Evolutionary conservation across 306 rosid species (phyloP).

Genomic region (Purshia tridentata): DNA sequence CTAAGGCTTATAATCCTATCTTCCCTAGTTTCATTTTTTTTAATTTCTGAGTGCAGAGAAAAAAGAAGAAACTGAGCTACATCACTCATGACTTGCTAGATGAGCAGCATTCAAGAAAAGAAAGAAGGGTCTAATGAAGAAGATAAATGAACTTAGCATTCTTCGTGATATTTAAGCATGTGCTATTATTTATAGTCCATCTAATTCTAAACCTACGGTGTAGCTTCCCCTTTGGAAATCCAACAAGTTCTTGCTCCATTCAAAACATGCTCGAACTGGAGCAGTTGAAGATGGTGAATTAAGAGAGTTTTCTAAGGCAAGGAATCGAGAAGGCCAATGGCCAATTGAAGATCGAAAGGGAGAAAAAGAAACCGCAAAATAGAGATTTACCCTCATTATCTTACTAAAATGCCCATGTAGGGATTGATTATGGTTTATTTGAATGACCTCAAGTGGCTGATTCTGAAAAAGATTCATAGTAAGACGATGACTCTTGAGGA

Average conservation of each 20-base stretch:
- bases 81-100: too few relatives aligned
- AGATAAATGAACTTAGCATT: neutral
- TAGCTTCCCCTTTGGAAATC: slow-evolving; percentile 30
- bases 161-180: slow-evolving; percentile 41
- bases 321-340: slow-evolving; percentile 29
- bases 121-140: too few relatives aligned
- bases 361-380: slow-evolving; percentile 31
- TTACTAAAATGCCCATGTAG: neutral
- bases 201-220: slow-evolving; percentile 24
- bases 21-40: too few relatives aligned
- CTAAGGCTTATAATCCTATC: too few relatives aligned
- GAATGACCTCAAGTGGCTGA: slow-evolving; percentile 30
- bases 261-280: slow-evolving; percentile 36
- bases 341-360: slow-evolving; percentile 31
- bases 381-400: slow-evolving; percentile 30
- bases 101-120: too few relatives aligned
- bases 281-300: slow-evolving; percentile 39
- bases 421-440: slow-evolving; percentile 21
- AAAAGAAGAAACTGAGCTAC: too few relatives aligned
- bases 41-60: too few relatives aligned
- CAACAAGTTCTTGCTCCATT: slow-evolving; percentile 11
- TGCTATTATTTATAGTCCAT: slow-evolving; percentile 44
- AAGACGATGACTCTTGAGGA: slow-evolving; percentile 11
- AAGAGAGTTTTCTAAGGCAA: slow-evolving; percentile 33
- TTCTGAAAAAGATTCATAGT: slow-evolving; percentile 8